Evolutionary conservation across 148 eudicot species (phyloP).

Genomic region (Rhododendron kiyosumense): DNA sequence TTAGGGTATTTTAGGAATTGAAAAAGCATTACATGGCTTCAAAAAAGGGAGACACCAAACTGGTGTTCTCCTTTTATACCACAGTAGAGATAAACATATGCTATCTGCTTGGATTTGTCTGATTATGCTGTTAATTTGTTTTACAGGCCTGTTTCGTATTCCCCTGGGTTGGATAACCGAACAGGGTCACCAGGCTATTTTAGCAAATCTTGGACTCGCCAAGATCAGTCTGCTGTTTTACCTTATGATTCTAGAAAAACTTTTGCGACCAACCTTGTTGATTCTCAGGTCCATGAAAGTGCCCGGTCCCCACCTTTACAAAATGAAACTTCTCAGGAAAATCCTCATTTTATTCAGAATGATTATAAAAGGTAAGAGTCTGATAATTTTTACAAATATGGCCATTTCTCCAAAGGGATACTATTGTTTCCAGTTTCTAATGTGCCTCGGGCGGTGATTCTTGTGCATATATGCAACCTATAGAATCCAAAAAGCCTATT

Average conservation of each 20-base stretch:
- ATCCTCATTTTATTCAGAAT: constrained; percentile 10
- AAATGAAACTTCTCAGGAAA: constrained; percentile 17
- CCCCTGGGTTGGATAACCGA: constrained; percentile 19
- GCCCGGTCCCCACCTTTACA: constrained; percentile 25
- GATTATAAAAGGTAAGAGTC: constrained; percentile 20
- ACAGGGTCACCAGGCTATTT: constrained; percentile 13
- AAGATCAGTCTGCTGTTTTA: constrained; percentile 10
- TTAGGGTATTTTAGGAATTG: neutral
- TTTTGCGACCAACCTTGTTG: constrained; percentile 16
- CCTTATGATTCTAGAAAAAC: constrained; percentile 15
- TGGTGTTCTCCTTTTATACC: neutral
- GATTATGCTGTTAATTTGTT: constrained; percentile 10
- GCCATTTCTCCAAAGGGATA: neutral
- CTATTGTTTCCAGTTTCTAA: neutral
- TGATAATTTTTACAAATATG: neutral
- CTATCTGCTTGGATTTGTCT: neutral
- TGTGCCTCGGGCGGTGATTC: neutral
- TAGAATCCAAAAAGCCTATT: neutral
- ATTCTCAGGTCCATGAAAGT: constrained; percentile 22
- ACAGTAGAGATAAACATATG: neutral
- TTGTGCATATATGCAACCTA: neutral
- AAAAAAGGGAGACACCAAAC: neutral
- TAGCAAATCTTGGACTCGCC: constrained; percentile 16
- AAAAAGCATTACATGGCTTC: neutral
- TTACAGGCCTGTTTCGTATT: constrained; percentile 24